Conservation (phyloP, 192 early-diverging fungal genomes). For the Borealophlyctis nickersoniae region DNA sequence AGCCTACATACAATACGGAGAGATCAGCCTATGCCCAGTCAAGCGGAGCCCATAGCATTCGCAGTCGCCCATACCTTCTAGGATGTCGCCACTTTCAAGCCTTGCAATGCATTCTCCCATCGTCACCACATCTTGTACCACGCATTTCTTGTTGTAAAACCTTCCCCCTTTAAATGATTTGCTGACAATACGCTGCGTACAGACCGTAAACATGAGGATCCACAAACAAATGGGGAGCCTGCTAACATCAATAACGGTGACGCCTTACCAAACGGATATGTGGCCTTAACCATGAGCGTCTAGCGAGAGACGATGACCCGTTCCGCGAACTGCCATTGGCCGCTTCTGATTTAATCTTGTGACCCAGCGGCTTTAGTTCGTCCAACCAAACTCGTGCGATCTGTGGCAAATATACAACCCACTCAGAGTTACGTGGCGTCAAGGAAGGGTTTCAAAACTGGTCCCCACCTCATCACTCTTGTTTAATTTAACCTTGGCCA, state of each 20-base stretch:
- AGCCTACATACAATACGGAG: neutral
- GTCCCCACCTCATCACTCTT: no score
- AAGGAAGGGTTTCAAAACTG: no score
- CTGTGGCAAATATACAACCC: slow-evolving; percentile 4
- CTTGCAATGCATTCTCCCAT: slow-evolving; percentile 20
- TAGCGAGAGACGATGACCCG: slow-evolving; percentile 5
- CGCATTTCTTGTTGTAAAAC: slow-evolving; percentile 30
- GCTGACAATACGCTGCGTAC: slow-evolving; percentile 18
- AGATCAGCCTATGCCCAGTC: neutral
- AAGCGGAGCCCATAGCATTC: no score
- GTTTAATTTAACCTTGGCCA: slow-evolving; percentile 19
- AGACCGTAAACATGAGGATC: neutral
- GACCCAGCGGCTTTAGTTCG: neutral
- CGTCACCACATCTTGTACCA: slow-evolving; percentile 34
- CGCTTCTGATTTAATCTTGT: neutral
- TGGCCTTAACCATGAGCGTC: slow-evolving; percentile 31
- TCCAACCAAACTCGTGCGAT: slow-evolving; percentile 30
- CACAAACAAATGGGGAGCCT: neutral
- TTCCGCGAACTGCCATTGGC: neutral
- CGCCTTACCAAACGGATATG: slow-evolving; percentile 19
- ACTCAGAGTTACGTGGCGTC: no score
- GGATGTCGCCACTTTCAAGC: slow-evolving; percentile 19
- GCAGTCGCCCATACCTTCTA: slow-evolving; percentile 30
- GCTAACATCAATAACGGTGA: neutral
- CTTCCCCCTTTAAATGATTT: slow-evolving; percentile 11